Base-by-base conservation (phyloP, 169 alveolate genomes). In the Neospora caninum region DNA sequence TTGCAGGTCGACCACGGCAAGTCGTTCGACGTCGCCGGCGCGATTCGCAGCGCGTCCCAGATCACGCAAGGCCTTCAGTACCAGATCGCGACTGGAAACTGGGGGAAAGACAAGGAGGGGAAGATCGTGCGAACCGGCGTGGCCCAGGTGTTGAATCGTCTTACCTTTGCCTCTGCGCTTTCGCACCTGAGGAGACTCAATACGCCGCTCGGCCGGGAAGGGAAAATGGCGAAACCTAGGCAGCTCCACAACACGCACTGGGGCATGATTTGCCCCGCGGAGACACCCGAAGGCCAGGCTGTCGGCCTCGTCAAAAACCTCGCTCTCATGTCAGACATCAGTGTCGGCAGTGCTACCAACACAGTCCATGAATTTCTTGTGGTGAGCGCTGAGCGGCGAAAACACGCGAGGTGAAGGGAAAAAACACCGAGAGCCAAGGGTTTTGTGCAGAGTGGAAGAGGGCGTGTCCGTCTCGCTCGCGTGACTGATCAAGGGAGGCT, bases 211-310 rank as follows among this genome's bases (percentile, higher is more conserved):
- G 99, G 99, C 58, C 98, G 99, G 83, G 98, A 99, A 93, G 99
- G 99, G 25, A 99, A 99, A 97, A 96, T 99, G 95, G 99, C 99
- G 54, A 99, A 99, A 96, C 99, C 99, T 4, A 96, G 99, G 70
- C 99, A 99, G 95, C 98, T 99, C 31, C 99, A 99, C 96, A 99
- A 99, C 97, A 99, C 99, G 54, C 99, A 99, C 94, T 99, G 99
- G 99, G 99, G 99, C 34, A 98, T 99, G 99, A 98, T 99, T 58
- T 99, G 99, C 95, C 99, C 99, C 25, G 99, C 99, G 20, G 99
- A 99, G 96, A 99, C 99, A 38, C 99, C 99, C 4, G 99, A 99
- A 97, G 99, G 99, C 27, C 99, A 99, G 95, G 99, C 99, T 0
- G 99, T 99, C 94, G 99, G 99, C 6, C 97, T 99, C 80, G 99